phyloP scores from a whole-genome alignment of 176 grass and related monocot species.

The Eragrostis nindensis region DNA sequence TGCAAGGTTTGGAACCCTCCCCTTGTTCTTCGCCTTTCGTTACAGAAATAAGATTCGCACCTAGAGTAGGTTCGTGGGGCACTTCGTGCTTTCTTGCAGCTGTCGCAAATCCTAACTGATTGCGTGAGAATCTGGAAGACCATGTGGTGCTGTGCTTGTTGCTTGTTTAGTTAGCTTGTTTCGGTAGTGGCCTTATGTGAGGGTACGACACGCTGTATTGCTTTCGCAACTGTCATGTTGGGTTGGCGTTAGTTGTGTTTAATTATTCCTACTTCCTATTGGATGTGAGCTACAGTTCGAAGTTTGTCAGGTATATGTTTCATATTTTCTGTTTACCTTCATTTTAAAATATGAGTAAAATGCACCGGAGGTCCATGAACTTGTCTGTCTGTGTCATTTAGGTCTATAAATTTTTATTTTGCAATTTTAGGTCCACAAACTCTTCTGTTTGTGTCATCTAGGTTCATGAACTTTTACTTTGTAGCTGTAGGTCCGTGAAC shows the following conservation, averaged over 20 bases:
- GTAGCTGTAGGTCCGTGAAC: no score
- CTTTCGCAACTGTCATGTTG: neutral
- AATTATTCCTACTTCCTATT: neutral
- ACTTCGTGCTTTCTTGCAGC: neutral
- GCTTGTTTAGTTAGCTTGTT: neutral
- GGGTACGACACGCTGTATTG: neutral
- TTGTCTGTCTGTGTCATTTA: no score
- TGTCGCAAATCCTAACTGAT: neutral
- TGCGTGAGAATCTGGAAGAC: neutral
- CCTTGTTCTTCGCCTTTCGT: neutral
- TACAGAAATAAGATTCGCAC: neutral
- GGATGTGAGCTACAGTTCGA: neutral
- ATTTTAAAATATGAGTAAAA: no score
- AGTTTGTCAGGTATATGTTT: neutral
- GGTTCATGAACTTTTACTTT: no score
- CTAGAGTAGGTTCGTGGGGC: neutral
- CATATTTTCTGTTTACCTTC: neutral
- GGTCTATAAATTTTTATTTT: no score
- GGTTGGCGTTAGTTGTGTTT: neutral
- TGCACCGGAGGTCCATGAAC: no score
- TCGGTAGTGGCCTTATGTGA: no score
- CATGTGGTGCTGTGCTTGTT: neutral
- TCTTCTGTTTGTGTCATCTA: no score
- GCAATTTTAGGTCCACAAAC: no score
- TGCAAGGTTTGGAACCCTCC: conserved; percentile 60